Evolutionary conservation across 2,329 filamentous ascomycete species (phyloP), one percentile per base, ranked within the genome.

Genomic region (Penicillium sp.): DNA sequence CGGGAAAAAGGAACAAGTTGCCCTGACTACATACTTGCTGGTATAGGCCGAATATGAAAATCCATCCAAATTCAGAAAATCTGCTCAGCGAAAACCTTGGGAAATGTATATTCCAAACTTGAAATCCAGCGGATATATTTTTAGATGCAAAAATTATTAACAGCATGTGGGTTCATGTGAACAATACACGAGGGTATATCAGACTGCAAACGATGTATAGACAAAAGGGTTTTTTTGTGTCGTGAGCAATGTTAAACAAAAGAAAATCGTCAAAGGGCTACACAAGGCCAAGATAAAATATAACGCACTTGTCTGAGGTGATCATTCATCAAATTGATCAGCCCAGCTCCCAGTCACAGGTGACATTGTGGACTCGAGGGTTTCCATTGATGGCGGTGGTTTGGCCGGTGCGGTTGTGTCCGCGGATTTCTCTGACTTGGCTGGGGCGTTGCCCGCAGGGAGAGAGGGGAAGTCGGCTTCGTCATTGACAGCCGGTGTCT

Each of bases 381-480:
- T 63, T 44, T 68, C 63, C 62, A 59, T 60, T 18, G 44, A 57
- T 9, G 49, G 50, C 15, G 15, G 57, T 45, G 48, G 53, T 42
- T 57, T 59, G 43, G 15, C 26, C 20, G 31, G 23, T 3, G 50
- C 25, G 2, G 40, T 4, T 20, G 33, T 23, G 8, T 51, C 37
- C 20, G 23, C 22, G 3, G 27, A 1, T 20, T 23, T 35, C n/a
- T 51, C 40, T n/a, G 22, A 43, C n/a, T 48, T 26, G 22, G 64
- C 59, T 18, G 56, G 45, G 46, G 67, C 64, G 48, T 67, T 69
- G n/a, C 57, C 61, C 2, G 54, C 62, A 2, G 73, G 71, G 0
- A 75, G 64, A 35, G 73, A 65, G 7, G 73, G 73, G 52, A 75
- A 75, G 29, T 73, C 72, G 12, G 56, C 57, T 52, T 74, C 70